These are phyloP conservation scores for Oryza coarctata DNA, from an alignment of 176 grass and related monocot species.

Conservation along the genomic window DNA sequence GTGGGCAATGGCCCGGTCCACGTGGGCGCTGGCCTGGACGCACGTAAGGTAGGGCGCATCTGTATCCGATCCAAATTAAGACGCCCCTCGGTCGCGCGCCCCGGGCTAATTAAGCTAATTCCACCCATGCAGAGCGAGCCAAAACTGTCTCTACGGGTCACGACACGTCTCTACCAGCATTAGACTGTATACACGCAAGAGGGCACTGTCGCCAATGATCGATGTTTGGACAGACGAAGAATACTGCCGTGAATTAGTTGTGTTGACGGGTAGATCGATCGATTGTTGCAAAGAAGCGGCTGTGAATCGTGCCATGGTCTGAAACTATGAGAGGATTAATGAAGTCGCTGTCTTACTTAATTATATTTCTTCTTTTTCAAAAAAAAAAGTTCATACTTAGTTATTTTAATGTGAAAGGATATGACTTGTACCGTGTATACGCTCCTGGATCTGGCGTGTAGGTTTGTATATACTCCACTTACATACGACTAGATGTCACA, in stretches of 20 bases:
- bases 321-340: background rate
- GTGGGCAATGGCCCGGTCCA: background rate
- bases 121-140: background rate
- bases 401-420: background rate
- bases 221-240: no score
- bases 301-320: background rate
- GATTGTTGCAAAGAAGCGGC: no score
- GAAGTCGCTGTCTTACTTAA: no score
- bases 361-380: no score
- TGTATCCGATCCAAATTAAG: background rate
- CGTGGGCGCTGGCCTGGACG: constrained; percentile 10
- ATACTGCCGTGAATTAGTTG: no score
- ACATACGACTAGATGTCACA: background rate
- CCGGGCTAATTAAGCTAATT: background rate
- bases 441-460: background rate
- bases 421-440: background rate
- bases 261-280: no score
- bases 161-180: no score
- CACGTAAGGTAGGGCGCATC: background rate
- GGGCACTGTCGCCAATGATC: no score
- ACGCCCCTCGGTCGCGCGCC: background rate
- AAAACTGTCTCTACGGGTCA: background rate
- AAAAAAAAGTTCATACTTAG: no score
- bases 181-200: no score
- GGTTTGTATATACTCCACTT: background rate